Conservation (phyloP, 495 filamentous ascomycete genomes). For the Xylaria intraflava region DNA sequence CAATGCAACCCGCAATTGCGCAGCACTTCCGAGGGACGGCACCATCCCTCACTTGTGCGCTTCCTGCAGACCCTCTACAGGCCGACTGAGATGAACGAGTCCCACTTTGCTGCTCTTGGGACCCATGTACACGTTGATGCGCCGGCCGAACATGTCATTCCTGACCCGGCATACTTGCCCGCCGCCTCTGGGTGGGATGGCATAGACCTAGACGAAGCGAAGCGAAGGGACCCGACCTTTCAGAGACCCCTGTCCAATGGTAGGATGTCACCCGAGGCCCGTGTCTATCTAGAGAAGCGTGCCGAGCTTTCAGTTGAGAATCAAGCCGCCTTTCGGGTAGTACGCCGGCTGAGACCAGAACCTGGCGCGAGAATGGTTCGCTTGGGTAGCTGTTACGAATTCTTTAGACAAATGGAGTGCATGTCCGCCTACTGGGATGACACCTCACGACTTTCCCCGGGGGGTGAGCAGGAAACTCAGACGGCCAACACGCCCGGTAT, state of each 20-base stretch:
- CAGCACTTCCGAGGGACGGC: conserved; percentile 7
- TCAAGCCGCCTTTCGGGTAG: conserved; percentile 44
- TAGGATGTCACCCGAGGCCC: conserved; percentile 42
- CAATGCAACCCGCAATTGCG: conserved; percentile 31
- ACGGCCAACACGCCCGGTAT: conserved; percentile 14
- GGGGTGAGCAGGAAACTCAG: conserved; percentile 9
- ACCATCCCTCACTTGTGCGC: conserved; percentile 29
- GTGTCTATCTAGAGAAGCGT: conserved; percentile 45
- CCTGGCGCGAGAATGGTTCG: conserved; percentile 41
- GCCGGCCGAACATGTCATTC: conserved; percentile 37
- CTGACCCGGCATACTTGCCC: conserved; percentile 41
- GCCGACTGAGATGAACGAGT: conserved; percentile 36
- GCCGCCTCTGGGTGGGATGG: conserved; percentile 40
- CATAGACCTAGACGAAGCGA: conserved; percentile 37
- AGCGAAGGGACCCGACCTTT: conserved; percentile 37
- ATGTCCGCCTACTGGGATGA: conserved; percentile 49
- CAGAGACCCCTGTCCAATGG: conserved; percentile 38
- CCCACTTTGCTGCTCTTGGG: conserved; percentile 46
- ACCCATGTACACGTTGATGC: conserved; percentile 42
- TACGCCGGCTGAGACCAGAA: conserved; percentile 43
- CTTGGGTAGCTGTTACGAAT: conserved; percentile 52
- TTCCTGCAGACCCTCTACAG: conserved; percentile 43
- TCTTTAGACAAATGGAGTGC: conserved; percentile 49
- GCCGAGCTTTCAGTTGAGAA: conserved; percentile 46
- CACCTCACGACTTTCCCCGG: conserved; percentile 30